A percentile compares a stretch with the other conserved stretches of the same genome.
Evolutionary conservation across 2,329 filamentous ascomycete species (phyloP).

Genomic region (Aspergillus sp.): DNA sequence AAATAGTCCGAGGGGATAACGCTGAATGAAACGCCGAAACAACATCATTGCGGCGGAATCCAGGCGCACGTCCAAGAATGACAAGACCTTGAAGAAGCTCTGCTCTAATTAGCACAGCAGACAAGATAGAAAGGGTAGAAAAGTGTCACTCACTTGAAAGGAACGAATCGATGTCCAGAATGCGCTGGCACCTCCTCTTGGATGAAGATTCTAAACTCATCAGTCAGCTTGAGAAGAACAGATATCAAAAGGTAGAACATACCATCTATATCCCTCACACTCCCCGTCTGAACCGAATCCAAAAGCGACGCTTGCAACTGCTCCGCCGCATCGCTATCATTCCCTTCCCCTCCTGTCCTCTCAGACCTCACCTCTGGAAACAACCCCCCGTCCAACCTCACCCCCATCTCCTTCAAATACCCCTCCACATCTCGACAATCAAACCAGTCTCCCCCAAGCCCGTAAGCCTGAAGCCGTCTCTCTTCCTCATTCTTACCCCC

Average conservation of each 20-base stretch:
- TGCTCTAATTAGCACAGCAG: not conserved
- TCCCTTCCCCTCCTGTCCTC: not conserved
- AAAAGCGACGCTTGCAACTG: not conserved
- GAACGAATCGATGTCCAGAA: constrained; percentile 1
- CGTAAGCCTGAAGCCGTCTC: constrained; percentile 10
- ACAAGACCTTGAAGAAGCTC: not conserved
- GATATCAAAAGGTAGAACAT: no score
- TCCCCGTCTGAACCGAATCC: not conserved
- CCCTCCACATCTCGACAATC: constrained; percentile 23
- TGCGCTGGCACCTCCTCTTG: not conserved
- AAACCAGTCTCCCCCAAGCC: constrained; percentile 21
- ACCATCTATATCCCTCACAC: not conserved
- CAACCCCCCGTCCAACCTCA: constrained; percentile 2
- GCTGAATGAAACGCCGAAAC: not conserved
- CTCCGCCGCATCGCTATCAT: not conserved
- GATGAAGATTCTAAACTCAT: not conserved
- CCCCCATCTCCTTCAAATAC: constrained; percentile 12
- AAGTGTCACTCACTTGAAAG: not conserved
- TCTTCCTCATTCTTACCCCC: not conserved
- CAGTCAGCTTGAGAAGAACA: not conserved
- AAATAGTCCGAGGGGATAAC: not conserved
- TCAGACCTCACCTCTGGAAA: constrained; percentile 2
- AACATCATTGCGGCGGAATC: constrained; percentile 2
- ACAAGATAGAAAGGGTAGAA: not conserved
- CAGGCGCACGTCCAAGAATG: constrained; percentile 2